Evolutionary conservation across 371 early-diverging fungal genomes (phyloP), one percentile per base, ranked within the genome.

Genomic region (Haplosporangium sp.): DNA sequence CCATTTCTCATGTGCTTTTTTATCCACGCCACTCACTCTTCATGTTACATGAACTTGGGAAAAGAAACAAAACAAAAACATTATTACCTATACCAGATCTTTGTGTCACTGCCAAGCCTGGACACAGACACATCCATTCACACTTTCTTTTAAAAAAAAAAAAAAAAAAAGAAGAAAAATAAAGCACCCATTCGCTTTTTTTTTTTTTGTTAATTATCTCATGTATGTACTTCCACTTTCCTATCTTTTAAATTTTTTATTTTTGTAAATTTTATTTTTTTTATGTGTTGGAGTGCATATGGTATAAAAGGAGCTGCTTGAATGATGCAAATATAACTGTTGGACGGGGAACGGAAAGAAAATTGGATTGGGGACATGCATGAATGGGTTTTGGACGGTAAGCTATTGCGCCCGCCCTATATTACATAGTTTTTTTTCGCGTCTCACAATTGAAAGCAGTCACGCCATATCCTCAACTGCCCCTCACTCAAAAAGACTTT

Each of bases 341-440:
- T 45, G 45, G 45, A 45, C 15, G 15, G 45, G 50, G 50, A n/a
- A 50, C 50, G 50, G 50, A 50, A 50, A 50, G n/a, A n/a, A 50
- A 19, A 50, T 50, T n/a, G 47, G 13, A 3, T 50, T n/a, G n/a
- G 50, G 50, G 50, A n/a, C 50, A 50, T 50, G 50, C 50, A 50
- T n/a, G 45, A 45, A 50, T n/a, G 45, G 15, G 15, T 3, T n/a
- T 50, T 50, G 19, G 50, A 50, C 50, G 50, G 50, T 50, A 50
- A 50, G 6, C 50, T 50, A n/a, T 47, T 47, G 8, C 13, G 9
- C 47, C 15, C 47, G 9, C 44, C 44, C 13, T 44, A 44, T 44
- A 44, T 44, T 13, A 1, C 13, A 44, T 13, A 44, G 3, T 13
- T 10, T 44, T 44, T 44, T 44, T 44, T 44, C 45, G 45, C 45